Evolutionary conservation across 2,329 filamentous ascomycete species (phyloP).

Genomic region (Hymenoscyphus infarciens): DNA sequence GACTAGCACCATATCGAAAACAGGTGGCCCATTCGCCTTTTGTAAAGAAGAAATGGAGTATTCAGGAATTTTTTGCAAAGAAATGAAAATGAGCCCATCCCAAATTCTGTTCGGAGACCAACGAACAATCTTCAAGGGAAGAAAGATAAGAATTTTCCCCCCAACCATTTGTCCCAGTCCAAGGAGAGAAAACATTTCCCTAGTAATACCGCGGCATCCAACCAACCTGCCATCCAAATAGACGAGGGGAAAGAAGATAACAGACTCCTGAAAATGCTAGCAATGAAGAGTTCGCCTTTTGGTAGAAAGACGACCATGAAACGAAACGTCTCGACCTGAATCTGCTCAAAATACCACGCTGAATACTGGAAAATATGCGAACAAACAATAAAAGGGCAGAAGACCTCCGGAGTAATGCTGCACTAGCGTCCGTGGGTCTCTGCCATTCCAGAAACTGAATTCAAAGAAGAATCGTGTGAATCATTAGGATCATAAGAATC

Average conservation of each 20-base stretch:
- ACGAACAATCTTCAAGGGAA: neutral
- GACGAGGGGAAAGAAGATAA: conserved; percentile 6
- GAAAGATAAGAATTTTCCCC: conserved; percentile 3
- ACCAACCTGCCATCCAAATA: neutral
- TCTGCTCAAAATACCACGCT: conserved; percentile 24
- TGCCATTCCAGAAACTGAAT: conserved; percentile 20
- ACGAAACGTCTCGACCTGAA: conserved; percentile 4
- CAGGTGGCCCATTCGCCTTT: conserved; percentile 9
- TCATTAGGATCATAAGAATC: conserved; percentile 28
- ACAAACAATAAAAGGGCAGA: conserved; percentile 11
- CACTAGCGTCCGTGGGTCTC: conserved; percentile 34
- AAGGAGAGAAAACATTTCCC: conserved; percentile 8
- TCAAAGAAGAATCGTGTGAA: conserved; percentile 24
- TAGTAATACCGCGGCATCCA: conserved; percentile 5
- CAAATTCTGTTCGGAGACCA: neutral
- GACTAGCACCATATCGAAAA: neutral
- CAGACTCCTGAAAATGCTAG: conserved; percentile 12
- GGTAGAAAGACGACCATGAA: neutral
- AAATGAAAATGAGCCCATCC: neutral
- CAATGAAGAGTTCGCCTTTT: neutral
- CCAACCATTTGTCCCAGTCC: neutral
- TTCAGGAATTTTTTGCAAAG: neutral
- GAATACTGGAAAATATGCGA: conserved; percentile 20
- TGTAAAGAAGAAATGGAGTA: conserved; percentile 6
- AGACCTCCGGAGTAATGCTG: conserved; percentile 31